Conservation (phyloP, 257 asterid species). For the Nicotiana benthamiana region DNA sequence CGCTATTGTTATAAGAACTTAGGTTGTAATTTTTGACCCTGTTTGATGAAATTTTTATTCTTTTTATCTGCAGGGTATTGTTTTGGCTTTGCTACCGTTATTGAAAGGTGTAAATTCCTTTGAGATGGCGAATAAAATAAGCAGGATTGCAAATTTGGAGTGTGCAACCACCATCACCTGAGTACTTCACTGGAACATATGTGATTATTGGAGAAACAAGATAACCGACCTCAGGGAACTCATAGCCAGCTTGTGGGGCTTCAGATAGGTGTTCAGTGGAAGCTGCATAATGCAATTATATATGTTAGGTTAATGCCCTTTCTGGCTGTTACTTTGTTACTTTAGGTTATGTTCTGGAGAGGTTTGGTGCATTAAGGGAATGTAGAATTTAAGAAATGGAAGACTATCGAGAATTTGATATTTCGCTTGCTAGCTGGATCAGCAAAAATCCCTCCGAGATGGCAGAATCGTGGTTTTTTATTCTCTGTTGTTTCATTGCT, state of each 20-base stretch:
- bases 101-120: not conserved
- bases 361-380: constrained; percentile 16
- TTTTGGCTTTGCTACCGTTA: not conserved
- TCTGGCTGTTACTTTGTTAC: not conserved
- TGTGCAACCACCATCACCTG: not conserved
- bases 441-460: constrained; percentile 55
- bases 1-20: not conserved
- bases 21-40: not conserved
- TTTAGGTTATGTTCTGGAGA: not conserved
- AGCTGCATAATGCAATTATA: not conserved
- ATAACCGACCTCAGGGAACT: not conserved
- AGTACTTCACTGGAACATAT: constrained; percentile 2
- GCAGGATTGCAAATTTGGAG: not conserved
- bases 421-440: constrained; percentile 61
- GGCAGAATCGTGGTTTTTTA: constrained; percentile 59
- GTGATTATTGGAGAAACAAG: not conserved
- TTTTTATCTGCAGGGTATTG: not conserved
- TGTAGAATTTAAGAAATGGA: constrained; percentile 49
- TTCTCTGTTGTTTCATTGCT: constrained; percentile 62
- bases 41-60: not conserved
- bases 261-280: not conserved
- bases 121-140: not conserved
- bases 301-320: not conserved
- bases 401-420: constrained; percentile 54
- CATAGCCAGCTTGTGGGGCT: not conserved